phyloP scores from a whole-genome alignment of 2,329 filamentous ascomycete genomes.

The Coleophoma eucalyptorum region DNA sequence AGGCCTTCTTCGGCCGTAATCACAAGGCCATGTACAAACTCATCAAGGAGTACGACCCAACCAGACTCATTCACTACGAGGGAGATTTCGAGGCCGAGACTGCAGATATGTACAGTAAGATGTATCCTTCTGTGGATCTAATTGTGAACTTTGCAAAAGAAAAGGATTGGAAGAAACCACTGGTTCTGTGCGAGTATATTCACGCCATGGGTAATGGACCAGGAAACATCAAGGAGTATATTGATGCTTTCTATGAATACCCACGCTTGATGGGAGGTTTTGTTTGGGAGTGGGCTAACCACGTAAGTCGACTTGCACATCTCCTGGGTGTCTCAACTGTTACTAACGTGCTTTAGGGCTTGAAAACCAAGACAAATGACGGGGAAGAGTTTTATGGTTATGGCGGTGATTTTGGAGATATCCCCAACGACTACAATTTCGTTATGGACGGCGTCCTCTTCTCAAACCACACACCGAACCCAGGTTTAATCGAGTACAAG shows the following conservation, averaged over 20 bases:
- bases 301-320: constrained; percentile 17
- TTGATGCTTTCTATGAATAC: constrained; percentile 48
- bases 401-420: constrained; percentile 40
- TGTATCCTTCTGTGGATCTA: constrained; percentile 48
- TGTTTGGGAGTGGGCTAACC: constrained; percentile 43
- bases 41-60: constrained; percentile 44
- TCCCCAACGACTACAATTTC: constrained; percentile 39
- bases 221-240: constrained; percentile 51
- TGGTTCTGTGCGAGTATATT: constrained; percentile 33
- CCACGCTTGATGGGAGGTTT: constrained; percentile 50
- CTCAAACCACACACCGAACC: constrained; percentile 36
- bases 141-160: constrained; percentile 20
- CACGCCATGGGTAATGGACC: constrained; percentile 57
- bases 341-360: constrained; percentile 19
- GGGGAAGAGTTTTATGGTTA: constrained; percentile 37
- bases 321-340: background rate
- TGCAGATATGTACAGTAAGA: constrained; percentile 51
- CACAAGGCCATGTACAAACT: constrained; percentile 52
- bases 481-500: constrained; percentile 35
- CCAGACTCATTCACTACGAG: constrained; percentile 54
- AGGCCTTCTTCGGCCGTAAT: constrained; percentile 53
- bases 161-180: constrained; percentile 20
- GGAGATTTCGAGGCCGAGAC: constrained; percentile 45
- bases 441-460: constrained; percentile 37
- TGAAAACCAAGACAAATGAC: constrained; percentile 29